Conservation (phyloP, 768 basidiomycete species). For the Serendipita sp. region DNA sequence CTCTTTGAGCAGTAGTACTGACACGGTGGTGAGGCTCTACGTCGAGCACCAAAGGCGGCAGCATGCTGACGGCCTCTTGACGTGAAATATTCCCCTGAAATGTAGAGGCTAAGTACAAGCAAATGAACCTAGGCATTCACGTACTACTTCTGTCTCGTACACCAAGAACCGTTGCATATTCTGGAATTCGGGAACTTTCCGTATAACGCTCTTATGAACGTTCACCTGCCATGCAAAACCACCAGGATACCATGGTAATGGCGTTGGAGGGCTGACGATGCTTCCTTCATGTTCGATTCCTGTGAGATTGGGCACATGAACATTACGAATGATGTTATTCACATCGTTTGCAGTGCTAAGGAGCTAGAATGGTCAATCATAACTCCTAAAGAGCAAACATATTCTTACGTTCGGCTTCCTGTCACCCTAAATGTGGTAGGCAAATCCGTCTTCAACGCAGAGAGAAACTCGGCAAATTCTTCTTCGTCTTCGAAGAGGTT, state of each 20-base stretch:
- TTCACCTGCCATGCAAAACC: conserved; percentile 96
- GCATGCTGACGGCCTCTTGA: conserved; percentile 97
- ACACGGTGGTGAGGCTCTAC: conserved; percentile 85
- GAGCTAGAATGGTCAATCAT: conserved; percentile 7
- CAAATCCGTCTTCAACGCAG: conserved; percentile 48
- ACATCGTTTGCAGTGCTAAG: conserved; percentile 52
- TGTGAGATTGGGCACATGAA: conserved; percentile 62
- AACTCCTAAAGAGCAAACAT: neutral
- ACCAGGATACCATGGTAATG: conserved; percentile 80
- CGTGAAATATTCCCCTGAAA: conserved; percentile 82
- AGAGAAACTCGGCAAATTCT: conserved; percentile 67
- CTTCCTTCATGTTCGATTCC: conserved; percentile 64
- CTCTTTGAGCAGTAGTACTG: conserved; percentile 16
- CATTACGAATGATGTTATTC: conserved; percentile 59
- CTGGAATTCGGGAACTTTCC: conserved; percentile 81
- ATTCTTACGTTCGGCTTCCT: conserved; percentile 64
- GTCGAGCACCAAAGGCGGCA: conserved; percentile 90
- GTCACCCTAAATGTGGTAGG: conserved; percentile 93
- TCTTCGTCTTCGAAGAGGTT: conserved; percentile 48
- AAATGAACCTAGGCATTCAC: conserved; percentile 19
- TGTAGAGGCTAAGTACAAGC: neutral
- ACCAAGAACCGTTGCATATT: conserved; percentile 93
- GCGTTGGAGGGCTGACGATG: conserved; percentile 58
- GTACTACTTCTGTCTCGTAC: conserved; percentile 90
- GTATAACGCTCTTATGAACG: conserved; percentile 71